phyloP scores from a whole-genome alignment of 2,329 filamentous ascomycete genomes.

The Ascomycota sp. region DNA sequence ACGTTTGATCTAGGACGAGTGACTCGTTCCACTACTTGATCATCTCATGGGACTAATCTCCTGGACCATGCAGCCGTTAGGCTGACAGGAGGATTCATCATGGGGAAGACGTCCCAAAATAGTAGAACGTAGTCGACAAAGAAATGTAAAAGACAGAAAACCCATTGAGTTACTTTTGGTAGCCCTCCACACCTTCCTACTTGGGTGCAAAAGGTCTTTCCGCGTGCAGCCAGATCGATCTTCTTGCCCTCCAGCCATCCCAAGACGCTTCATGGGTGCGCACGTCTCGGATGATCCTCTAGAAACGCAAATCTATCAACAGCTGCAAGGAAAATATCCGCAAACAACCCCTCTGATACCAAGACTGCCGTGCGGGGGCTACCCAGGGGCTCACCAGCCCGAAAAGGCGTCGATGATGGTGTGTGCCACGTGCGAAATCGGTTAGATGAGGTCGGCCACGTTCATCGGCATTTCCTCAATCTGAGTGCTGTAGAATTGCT shows the following conservation, averaged over 20 bases:
- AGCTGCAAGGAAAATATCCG: constrained; percentile 13
- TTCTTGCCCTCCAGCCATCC: constrained; percentile 10
- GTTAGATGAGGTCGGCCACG: constrained; percentile 53
- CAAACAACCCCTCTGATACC: constrained; percentile 10
- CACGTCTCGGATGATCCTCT: constrained; percentile 11
- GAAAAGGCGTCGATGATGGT: constrained; percentile 5
- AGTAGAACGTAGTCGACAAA: constrained; percentile 12
- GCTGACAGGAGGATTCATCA: constrained; percentile 7
- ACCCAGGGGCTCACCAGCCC: constrained; percentile 6
- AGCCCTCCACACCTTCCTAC: constrained; percentile 16
- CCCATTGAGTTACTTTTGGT: constrained; percentile 21
- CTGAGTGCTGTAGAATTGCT: constrained; percentile 99
- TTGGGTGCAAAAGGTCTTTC: constrained; percentile 14
- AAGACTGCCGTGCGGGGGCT: constrained; percentile 7
- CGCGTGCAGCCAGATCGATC: constrained; percentile 13
- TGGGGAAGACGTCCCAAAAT: constrained; percentile 15
- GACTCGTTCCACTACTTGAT: neutral
- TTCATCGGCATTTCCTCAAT: constrained; percentile 99
- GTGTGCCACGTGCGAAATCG: neutral
- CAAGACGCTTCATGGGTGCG: constrained; percentile 8
- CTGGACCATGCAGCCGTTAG: too few species aligned
- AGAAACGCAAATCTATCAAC: constrained; percentile 19
- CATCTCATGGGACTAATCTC: too few species aligned
- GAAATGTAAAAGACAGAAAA: constrained; percentile 11
- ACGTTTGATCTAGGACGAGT: too few species aligned